Evolutionary conservation across 495 filamentous ascomycete genomes (phyloP).

Genomic region (Penicillium herquei): DNA sequence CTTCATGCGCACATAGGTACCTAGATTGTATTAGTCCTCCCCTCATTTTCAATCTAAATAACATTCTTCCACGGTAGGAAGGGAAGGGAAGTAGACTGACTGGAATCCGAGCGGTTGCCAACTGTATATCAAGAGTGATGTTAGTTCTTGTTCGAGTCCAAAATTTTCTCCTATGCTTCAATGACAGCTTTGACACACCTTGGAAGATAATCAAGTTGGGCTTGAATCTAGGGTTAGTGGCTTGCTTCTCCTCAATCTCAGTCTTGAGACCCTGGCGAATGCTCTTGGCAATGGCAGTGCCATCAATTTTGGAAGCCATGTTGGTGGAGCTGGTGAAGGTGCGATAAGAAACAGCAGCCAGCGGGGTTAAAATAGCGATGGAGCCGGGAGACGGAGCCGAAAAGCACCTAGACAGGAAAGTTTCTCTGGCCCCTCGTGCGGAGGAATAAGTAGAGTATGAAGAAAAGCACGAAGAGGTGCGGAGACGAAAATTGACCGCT

Average conservation of each 20-base stretch:
- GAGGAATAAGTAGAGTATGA: constrained; percentile 18
- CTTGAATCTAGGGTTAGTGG: constrained; percentile 78
- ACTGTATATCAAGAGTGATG: constrained; percentile 45
- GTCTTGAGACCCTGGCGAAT: constrained; percentile 76
- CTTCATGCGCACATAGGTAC: constrained; percentile 99
- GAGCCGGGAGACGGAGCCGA: constrained; percentile 15
- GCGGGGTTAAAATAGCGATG: constrained; percentile 12
- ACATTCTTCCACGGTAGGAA: constrained; percentile 11
- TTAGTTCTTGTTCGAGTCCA: constrained; percentile 10
- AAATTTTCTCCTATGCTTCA: not conserved
- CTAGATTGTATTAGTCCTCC: constrained; percentile 35
- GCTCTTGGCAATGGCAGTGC: constrained; percentile 85
- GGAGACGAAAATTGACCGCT: constrained; percentile 26
- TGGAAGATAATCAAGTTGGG: constrained; percentile 91
- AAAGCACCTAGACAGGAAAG: constrained; percentile 5
- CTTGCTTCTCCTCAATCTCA: constrained; percentile 79
- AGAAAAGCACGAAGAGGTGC: constrained; percentile 18
- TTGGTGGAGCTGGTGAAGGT: constrained; percentile 58
- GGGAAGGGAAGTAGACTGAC: constrained; percentile 49
- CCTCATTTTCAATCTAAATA: not conserved
- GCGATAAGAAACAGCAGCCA: constrained; percentile 24
- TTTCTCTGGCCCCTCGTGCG: constrained; percentile 17
- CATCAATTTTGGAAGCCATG: constrained; percentile 90
- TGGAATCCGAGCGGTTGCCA: constrained; percentile 87
- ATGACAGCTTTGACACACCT: constrained; percentile 50